Evolutionary conservation across 768 basidiomycete genomes (phyloP), one percentile per base, ranked within the genome.

Genomic region (Cytidiella melzeri): DNA sequence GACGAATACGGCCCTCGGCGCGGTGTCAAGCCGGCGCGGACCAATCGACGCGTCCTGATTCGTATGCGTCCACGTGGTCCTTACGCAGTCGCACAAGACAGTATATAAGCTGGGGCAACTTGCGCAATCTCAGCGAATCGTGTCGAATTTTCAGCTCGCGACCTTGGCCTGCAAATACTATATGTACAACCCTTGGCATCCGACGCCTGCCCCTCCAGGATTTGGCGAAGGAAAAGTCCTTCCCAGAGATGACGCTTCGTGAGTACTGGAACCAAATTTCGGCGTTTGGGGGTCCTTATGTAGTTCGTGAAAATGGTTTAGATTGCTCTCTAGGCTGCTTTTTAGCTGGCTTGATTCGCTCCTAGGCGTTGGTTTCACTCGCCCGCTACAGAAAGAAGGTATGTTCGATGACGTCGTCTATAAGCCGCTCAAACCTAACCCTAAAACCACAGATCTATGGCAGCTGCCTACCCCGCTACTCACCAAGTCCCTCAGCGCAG

Each of bases 331-430:
- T 6, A 67, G 67, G 27, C 60, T 80, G 1, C 52, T 75, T 26
- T 75, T 79, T 26, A 65, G 70, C n/a, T 82, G 81, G 80, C 58
- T 83, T 6, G 66, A 64, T 23, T 70, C 79, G 1, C 73, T 84
- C 52, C 67, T 83, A 4, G 64, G 67, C 25, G 79, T 82, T 12
- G 81, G 81, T 1, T 83, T 75, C 57, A 74, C 78, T 10, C 67
- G 81, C 43, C 80, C 80, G 0, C 55, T 81, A 9, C 67, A 79
- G 64, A 70, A 73, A 57, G 79, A 82, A 40, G 81, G 81, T 77
- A 30, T 5, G 50, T 44, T 21, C 7, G 27, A 7, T 18, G 26
- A 18, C 15, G 30, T 20, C n/a, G 34, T 21, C 20, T 46, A 45
- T 18, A 2, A 51, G 15, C 36, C 13, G 25, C 25, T 7, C 13